These are phyloP conservation scores for Raddia distichophylla DNA, from an alignment of 176 grass and related monocot genomes.

Conservation along the genomic window DNA sequence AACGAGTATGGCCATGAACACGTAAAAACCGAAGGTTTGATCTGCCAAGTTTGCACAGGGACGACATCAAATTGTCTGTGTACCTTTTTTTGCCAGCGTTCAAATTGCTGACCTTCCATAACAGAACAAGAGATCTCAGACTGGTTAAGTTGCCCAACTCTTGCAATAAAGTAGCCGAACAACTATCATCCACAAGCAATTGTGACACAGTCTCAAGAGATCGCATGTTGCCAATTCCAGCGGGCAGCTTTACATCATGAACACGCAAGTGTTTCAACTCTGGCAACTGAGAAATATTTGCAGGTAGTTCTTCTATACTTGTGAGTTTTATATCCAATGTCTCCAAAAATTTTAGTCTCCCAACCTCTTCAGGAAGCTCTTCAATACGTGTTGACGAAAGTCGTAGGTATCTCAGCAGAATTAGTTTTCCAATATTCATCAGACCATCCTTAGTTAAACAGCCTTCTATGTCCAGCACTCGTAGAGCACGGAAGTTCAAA, in stretches of 20 bases:
- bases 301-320: constrained; percentile 19
- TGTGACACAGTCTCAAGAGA: background rate
- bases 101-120: constrained; percentile 1
- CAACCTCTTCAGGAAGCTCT: constrained; percentile 25
- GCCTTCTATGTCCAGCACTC: background rate
- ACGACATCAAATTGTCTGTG: constrained; percentile 8
- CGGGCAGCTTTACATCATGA: background rate
- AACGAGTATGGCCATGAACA: background rate
- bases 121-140: constrained; percentile 6
- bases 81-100: background rate
- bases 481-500: background rate
- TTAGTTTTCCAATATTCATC: background rate
- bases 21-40: constrained; percentile 7
- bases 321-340: constrained; percentile 36
- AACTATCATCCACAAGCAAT: background rate
- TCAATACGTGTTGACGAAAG: constrained; percentile 2
- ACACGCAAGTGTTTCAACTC: background rate
- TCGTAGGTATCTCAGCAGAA: constrained; percentile 34
- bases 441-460: background rate
- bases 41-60: constrained; percentile 10
- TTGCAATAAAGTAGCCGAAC: background rate
- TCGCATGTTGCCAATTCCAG: constrained; percentile 4
- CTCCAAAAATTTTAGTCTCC: constrained; percentile 36
- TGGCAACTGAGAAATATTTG: constrained; percentile 25
- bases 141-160: constrained; percentile 13